phyloP scores from a whole-genome alignment of 2,329 filamentous ascomycete genomes.

The Rhinocladiella mackenziei region DNA sequence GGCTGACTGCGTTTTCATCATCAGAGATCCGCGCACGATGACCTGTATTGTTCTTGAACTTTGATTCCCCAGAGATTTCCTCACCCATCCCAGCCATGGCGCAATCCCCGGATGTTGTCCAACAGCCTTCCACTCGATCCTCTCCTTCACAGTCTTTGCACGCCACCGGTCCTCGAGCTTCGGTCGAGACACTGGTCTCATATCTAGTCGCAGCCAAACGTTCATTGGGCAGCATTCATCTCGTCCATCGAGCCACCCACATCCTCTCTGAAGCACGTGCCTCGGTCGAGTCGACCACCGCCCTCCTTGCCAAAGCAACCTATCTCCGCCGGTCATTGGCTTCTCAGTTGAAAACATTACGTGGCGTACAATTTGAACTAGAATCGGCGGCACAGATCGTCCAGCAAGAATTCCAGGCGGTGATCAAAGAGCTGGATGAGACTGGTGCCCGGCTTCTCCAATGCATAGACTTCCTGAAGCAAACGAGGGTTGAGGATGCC shows the following conservation, averaged over 20 bases:
- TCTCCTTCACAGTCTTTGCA: conserved; percentile 21
- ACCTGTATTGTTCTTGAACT: neutral
- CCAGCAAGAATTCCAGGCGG: conserved; percentile 44
- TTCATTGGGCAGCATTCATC: conserved; percentile 75
- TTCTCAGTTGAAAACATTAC: conserved; percentile 44
- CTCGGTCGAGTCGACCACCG: conserved; percentile 72
- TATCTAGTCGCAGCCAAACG: conserved; percentile 84
- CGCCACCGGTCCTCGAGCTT: conserved; percentile 9
- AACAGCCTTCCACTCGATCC: conserved; percentile 17
- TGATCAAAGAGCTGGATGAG: conserved; percentile 55
- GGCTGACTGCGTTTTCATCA: no score
- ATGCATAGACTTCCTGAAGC: conserved; percentile 53
- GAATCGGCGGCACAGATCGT: conserved; percentile 42
- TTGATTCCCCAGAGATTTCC: neutral
- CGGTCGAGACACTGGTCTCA: conserved; percentile 70
- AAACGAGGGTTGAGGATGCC: conserved; percentile 56
- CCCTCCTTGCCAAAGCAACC: conserved; percentile 65
- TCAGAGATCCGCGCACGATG: no score
- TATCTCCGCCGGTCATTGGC: conserved; percentile 63
- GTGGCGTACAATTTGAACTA: conserved; percentile 42
- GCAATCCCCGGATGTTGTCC: conserved; percentile 22
- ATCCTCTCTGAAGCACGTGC: conserved; percentile 72
- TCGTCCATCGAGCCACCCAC: conserved; percentile 81
- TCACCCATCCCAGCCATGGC: conserved; percentile 18
- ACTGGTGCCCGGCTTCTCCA: conserved; percentile 55